Evolutionary conservation across 2,329 filamentous ascomycete species (phyloP).

Genomic region (Penicillium freii): DNA sequence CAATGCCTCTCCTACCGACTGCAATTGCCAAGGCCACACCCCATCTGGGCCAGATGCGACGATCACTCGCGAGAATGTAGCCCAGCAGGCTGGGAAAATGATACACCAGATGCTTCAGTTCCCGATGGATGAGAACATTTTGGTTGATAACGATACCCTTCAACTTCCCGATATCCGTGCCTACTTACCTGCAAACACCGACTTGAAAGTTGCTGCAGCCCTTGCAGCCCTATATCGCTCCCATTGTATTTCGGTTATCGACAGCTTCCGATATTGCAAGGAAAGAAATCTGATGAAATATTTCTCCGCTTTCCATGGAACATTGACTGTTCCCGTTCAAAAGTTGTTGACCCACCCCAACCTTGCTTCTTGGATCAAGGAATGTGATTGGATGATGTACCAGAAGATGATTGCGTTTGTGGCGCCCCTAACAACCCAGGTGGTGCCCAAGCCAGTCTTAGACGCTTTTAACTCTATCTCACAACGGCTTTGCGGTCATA

Average conservation of each 20-base stretch:
- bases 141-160: constrained; percentile 67
- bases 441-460: constrained; percentile 82
- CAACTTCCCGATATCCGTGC: constrained; percentile 80
- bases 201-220: constrained; percentile 81
- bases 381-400: constrained; percentile 93
- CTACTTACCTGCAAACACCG: constrained; percentile 77
- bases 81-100: constrained; percentile 38
- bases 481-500: constrained; percentile 73
- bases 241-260: constrained; percentile 91
- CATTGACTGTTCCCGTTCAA: constrained; percentile 92
- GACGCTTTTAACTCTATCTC: constrained; percentile 86
- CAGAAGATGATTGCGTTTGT: constrained; percentile 95
- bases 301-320: constrained; percentile 93
- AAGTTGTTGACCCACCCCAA: constrained; percentile 81
- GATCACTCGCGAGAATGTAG: constrained; percentile 39
- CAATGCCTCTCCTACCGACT: constrained; percentile 23
- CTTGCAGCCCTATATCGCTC: constrained; percentile 85
- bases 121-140: constrained; percentile 31
- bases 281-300: constrained; percentile 96
- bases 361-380: constrained; percentile 87
- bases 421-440: constrained; percentile 82
- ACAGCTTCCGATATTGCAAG: constrained; percentile 93
- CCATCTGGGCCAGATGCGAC: constrained; percentile 29
- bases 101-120: constrained; percentile 44
- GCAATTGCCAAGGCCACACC: constrained; percentile 32